Evolutionary conservation across 179 eudicot species (phyloP).

Genomic region (Sideroxylon spinosum): DNA sequence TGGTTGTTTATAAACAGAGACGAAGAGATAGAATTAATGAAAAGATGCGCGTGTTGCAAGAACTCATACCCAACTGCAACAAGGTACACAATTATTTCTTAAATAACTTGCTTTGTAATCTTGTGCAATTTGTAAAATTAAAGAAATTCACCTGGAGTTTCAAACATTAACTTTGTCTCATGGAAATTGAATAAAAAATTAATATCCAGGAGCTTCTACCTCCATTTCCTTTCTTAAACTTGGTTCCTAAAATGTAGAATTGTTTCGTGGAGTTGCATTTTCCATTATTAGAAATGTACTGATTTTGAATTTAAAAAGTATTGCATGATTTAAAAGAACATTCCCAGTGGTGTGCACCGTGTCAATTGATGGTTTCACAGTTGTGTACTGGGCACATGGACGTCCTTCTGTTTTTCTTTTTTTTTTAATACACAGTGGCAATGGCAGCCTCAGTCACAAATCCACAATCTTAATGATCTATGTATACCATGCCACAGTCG

Average conservation of each 20-base stretch:
- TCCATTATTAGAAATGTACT: background rate
- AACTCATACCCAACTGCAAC: slow-evolving; percentile 96
- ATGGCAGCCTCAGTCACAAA: slow-evolving; percentile 2
- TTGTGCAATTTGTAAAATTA: background rate
- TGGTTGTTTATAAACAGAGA: slow-evolving; percentile 48
- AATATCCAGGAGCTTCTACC: background rate
- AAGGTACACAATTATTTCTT: slow-evolving; percentile 43
- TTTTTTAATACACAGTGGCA: background rate
- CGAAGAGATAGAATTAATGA: slow-evolving; percentile 96
- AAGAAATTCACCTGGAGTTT: background rate
- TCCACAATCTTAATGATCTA: background rate
- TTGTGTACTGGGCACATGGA: background rate
- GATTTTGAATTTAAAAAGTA: background rate
- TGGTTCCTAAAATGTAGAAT: background rate
- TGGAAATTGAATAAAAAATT: background rate
- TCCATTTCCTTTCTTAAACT: background rate
- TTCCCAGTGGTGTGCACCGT: background rate
- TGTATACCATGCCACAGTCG: background rate
- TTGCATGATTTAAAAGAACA: slow-evolving; percentile 9
- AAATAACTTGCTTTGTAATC: background rate
- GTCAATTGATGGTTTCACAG: background rate
- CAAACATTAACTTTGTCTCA: background rate
- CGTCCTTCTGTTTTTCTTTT: too few relatives aligned
- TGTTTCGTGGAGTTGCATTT: slow-evolving; percentile 2
- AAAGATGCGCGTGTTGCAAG: slow-evolving; percentile 97